A percentile compares a stretch with the other conserved stretches of the same genome.
Conservation (phyloP, 345 rosid species). For the Laguncularia racemosa region DNA sequence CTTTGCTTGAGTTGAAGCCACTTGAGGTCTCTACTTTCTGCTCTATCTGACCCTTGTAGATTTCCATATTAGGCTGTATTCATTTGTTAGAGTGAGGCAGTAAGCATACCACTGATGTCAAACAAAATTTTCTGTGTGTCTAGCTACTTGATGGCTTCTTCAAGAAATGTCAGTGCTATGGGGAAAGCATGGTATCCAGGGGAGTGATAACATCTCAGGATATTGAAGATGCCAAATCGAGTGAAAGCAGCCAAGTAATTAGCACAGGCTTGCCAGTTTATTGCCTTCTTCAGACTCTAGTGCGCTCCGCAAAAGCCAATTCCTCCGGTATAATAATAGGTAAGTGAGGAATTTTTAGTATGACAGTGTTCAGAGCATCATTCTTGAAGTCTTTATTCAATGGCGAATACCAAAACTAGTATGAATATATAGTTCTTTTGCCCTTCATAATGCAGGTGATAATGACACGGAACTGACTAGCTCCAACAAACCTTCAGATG, state of each 20-base stretch:
- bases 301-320: conserved; percentile 36
- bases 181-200: conserved; percentile 56
- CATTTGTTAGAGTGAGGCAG: not conserved
- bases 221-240: conserved; percentile 68
- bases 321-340: conserved; percentile 56
- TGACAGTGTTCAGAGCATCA: not conserved
- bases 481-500: conserved; percentile 73
- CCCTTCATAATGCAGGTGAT: conserved; percentile 3
- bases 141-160: conserved; percentile 62
- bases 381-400: not conserved
- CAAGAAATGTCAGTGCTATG: conserved; percentile 46
- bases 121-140: conserved; percentile 5
- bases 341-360: conserved; percentile 20
- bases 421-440: not conserved
- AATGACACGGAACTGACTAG: conserved; percentile 58
- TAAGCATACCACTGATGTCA: too few relatives aligned
- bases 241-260: conserved; percentile 51
- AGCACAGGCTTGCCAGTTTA: conserved; percentile 89
- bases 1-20: conserved; percentile 65
- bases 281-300: conserved; percentile 36
- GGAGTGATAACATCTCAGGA: conserved; percentile 75
- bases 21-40: conserved; percentile 39
- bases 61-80: not conserved
- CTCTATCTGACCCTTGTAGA: not conserved
- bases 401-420: too few relatives aligned